phyloP scores from a whole-genome alignment of 164 flowering plant genomes.

The Echeveria elegans region DNA sequence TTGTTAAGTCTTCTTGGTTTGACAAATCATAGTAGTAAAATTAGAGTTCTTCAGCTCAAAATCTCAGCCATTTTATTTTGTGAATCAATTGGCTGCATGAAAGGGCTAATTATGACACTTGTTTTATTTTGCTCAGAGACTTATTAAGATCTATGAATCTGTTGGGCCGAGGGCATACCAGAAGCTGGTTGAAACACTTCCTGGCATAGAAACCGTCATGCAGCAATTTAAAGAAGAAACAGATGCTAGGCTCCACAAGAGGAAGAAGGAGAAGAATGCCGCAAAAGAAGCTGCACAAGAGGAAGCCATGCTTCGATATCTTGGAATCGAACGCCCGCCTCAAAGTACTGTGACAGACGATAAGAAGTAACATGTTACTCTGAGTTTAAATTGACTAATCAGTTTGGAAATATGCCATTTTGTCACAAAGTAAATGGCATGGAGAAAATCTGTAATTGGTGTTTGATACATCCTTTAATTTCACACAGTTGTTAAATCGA shows the following conservation, averaged over 20 bases:
- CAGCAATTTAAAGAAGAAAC: conserved; percentile 32
- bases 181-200: conserved; percentile 30
- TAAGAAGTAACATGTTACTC: not conserved
- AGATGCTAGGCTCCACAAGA: conserved; percentile 19
- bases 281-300: conserved; percentile 24
- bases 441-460: too few species aligned
- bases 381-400: not conserved
- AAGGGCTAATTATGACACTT: not conserved
- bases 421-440: not conserved
- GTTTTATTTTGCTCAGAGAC: conserved; percentile 33
- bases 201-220: conserved; percentile 44
- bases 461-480: too few species aligned
- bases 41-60: not conserved
- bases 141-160: conserved; percentile 22
- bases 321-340: not conserved
- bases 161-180: conserved; percentile 28
- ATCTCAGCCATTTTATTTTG: not conserved
- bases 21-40: too few species aligned
- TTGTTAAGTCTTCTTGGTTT: too few species aligned
- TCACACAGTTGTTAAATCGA: too few species aligned
- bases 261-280: conserved; percentile 24
- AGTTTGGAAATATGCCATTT: not conserved
- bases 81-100: not conserved
- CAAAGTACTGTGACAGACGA: not conserved
- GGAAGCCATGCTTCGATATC: conserved; percentile 9